A percentile compares a stretch with the other conserved stretches of the same genome.
phyloP scores from a whole-genome alignment of 2,329 filamentous ascomycete species.

The Talaromyces amestolkiae region DNA sequence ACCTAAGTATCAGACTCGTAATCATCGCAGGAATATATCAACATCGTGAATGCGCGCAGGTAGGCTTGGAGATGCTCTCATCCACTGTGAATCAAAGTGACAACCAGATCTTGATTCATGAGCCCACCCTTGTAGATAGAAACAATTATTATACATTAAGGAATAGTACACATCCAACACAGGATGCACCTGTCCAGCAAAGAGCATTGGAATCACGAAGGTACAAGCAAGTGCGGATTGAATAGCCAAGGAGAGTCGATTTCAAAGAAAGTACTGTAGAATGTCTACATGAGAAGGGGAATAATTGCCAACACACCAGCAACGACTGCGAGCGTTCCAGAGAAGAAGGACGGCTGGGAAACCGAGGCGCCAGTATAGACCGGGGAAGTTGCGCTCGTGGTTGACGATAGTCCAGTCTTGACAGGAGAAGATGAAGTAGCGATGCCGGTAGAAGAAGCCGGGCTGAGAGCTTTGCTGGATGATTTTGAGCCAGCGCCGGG shows the following conservation, averaged over 20 bases:
- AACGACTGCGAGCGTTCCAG: not conserved
- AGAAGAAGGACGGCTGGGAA: not conserved
- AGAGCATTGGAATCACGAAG: not conserved
- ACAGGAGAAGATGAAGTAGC: not conserved
- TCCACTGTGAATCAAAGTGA: not conserved
- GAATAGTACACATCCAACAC: not conserved
- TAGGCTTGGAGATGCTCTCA: not conserved
- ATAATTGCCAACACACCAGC: not conserved
- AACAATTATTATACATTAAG: not conserved
- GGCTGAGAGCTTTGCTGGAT: not conserved
- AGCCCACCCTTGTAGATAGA: not conserved
- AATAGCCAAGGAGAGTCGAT: not conserved
- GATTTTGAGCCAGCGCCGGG: not conserved
- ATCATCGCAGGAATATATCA: not conserved
- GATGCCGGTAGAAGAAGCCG: not conserved
- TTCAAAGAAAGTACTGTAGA: not conserved
- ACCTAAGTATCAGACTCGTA: not conserved
- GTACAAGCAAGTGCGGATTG: not conserved
- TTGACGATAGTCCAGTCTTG: not conserved
- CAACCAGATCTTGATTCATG: not conserved
- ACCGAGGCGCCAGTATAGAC: not conserved
- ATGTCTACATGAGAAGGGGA: not conserved
- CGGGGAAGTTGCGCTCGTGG: not conserved
- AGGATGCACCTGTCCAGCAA: not conserved
- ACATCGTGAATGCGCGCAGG: not conserved